Evolutionary conservation across 805 yeast genomes (phyloP), one percentile per base, ranked within the genome.

Genomic region (Cyberlindnera bimundalis): DNA sequence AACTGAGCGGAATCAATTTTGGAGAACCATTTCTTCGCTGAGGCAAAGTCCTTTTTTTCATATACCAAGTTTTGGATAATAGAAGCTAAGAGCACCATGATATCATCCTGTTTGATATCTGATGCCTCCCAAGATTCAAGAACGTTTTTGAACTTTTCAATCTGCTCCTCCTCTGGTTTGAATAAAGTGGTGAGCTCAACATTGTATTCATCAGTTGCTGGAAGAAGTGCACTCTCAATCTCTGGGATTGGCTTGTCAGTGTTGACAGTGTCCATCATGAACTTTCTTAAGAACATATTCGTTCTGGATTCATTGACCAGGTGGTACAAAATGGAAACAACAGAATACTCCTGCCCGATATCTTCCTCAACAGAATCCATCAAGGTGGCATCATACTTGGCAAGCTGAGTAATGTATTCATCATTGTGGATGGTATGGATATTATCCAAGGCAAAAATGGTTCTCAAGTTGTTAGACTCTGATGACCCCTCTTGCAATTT

Each of bases 341-440:
- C 35, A 7, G 55, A 49, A 17, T 40, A 45, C 6, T 50, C 43
- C 14, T 45, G 45, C 44, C 37, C 37, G 42, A 44, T 29, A 4
- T 46, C 30, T 13, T 58, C 40, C 5, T 27, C 39, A 11, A 58
- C 40, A 45, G 40, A 32, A 43, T 30, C 25, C 32, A 56, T 29
- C 38, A 48, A 30, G 37, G 45, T 32, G 39, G 43, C 26, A 19
- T 50, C 52, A 21, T 38, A 37, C 7, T 45, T 39, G n/a, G 48
- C 35, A 17, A 62, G 47, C 29, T 44, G 38, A 4, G 33, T 21
- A 29, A 61, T 31, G 21, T 58, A 51, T 6, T 43, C 48, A 17
- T 53, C 53, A 38, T 60, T 55, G 23, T 54, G 50, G 28, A 62
- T 51, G 6, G 67, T 56, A 30, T 59, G 43, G 1, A 40, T 39